A percentile compares a stretch with the other conserved stretches of the same genome.
Conservation (phyloP, 2,329 filamentous ascomycete species). For the Hypoxylon sp. region DNA sequence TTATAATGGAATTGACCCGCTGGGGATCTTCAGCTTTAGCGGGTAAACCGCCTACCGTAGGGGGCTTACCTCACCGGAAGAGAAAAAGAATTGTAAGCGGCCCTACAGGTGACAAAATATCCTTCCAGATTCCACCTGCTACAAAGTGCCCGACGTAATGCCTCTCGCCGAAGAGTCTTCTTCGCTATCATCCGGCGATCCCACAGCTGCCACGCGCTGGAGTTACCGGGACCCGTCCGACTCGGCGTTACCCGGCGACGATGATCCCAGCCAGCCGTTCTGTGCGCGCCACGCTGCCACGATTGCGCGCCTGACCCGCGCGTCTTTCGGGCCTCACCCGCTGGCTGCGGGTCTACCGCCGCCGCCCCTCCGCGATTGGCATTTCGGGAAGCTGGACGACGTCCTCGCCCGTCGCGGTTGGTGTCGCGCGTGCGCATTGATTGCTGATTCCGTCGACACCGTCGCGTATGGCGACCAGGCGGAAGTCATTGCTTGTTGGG, state of each 20-base stretch:
- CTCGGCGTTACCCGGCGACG: constrained; percentile 5
- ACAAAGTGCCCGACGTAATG: neutral
- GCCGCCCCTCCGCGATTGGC: constrained; percentile 5
- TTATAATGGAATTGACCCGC: too few species aligned
- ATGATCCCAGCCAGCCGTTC: constrained; percentile 11
- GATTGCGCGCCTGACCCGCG: neutral
- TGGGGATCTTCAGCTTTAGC: neutral
- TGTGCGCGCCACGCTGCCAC: constrained; percentile 22
- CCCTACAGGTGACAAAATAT: neutral
- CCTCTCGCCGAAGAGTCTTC: constrained; percentile 1
- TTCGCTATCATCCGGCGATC: neutral
- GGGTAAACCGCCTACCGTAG: neutral
- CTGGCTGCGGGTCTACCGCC: neutral
- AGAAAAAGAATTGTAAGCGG: neutral
- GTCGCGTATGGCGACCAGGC: neutral
- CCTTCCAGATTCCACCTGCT: neutral
- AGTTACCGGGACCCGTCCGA: constrained; percentile 1
- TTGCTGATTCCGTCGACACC: constrained; percentile 13
- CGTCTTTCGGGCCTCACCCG: constrained; percentile 11
- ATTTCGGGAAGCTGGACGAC: constrained; percentile 22
- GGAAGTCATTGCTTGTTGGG: constrained; percentile 21
- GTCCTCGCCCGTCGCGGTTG: constrained; percentile 7
- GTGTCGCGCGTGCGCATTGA: constrained; percentile 17
- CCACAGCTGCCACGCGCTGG: constrained; percentile 1
- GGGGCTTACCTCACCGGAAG: neutral